Evolutionary conservation across 2,329 filamentous ascomycete species (phyloP), one percentile per base, ranked within the genome.

Genomic region (Sclerotinia minor): DNA sequence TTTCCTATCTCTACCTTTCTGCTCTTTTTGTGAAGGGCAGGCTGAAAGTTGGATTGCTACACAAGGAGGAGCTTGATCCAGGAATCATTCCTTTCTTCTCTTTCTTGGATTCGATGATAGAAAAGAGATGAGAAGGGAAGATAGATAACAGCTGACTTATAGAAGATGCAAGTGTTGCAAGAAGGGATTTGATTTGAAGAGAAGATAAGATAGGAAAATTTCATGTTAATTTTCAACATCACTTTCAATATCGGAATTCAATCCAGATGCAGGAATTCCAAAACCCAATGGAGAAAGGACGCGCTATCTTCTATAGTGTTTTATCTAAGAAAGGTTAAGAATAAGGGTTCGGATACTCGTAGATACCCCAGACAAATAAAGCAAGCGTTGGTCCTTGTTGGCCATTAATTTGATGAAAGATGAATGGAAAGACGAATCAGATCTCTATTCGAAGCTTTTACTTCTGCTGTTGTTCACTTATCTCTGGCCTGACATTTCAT

Each of bases 1-100:
- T 26, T 53, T 26, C 26, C 57, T 44, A 32, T 59, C 24, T 59
- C 7, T 59, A 59, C 29, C 57, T 59, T 32, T 47, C n/a, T 29
- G 26, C 19, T 47, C 21, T 29, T 21, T 29, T 13, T n/a, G n/a
- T 15, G 41, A 59, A 45, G 38, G 55, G 44, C 3, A 32, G 38
- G 55, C 24, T 29, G 55, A 45, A 44, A 44, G 44, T 58, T 58
- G 55, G 38, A 45, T 44, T 5, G 17, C 24, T 35, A 17, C 53
- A 55, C 53, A 38, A 38, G 53, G 53, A 55, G 53, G 29, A 54
- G 19, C 11, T n/a, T 21, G 32, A 19, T 21, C 21, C n/a, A 38
- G 53, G 3, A n/a, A 38, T 38, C 21, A 49, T 52, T 13, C 17
- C 49, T 52, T 29, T 52, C 35, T 41, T 41, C 15, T 54, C 50